These are phyloP conservation scores for Paxillus involutus DNA, from an alignment of 768 basidiomycete genomes.

Conservation along the genomic window DNA sequence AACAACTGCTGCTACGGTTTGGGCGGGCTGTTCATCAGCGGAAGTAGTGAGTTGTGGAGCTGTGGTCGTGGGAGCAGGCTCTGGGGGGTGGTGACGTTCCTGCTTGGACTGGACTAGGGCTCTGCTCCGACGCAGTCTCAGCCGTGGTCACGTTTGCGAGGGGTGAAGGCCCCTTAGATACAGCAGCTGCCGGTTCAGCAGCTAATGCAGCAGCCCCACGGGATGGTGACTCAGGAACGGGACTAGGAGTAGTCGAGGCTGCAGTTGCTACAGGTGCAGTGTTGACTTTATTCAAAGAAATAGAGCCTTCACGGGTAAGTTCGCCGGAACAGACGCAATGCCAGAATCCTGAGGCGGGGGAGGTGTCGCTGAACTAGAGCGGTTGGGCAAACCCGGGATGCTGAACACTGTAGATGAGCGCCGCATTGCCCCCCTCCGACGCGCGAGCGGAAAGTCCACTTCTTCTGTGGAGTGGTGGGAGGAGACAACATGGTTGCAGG, in stretches of 20 bases:
- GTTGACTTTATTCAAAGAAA: conserved; percentile 34
- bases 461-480: conserved; percentile 32
- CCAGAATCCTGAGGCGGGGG: conserved; percentile 28
- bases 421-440: conserved; percentile 56
- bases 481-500: conserved; percentile 29
- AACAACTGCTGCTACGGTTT: conserved; percentile 1
- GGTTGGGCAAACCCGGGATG: conserved; percentile 37
- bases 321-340: conserved; percentile 25
- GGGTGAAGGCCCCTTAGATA: conserved; percentile 42
- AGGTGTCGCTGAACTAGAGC: conserved; percentile 19
- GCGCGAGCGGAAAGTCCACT: conserved; percentile 51
- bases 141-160: conserved; percentile 32
- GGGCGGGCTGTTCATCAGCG: conserved; percentile 4
- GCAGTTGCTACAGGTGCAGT: conserved; percentile 21
- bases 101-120: conserved; percentile 19
- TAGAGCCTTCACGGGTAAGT: conserved; percentile 29
- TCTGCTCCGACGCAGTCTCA: conserved; percentile 15
- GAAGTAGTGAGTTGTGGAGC: conserved; percentile 11
- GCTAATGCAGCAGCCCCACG: conserved; percentile 49
- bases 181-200: too few relatives aligned
- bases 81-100: conserved; percentile 17
- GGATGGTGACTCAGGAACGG: conserved; percentile 69
- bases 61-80: conserved; percentile 8
- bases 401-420: conserved; percentile 57
- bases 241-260: conserved; percentile 45